Evolutionary conservation across 2,329 filamentous ascomycete species (phyloP), one percentile per base, ranked within the genome.

Genomic region (Zelopaecilomyces penicillatus): DNA sequence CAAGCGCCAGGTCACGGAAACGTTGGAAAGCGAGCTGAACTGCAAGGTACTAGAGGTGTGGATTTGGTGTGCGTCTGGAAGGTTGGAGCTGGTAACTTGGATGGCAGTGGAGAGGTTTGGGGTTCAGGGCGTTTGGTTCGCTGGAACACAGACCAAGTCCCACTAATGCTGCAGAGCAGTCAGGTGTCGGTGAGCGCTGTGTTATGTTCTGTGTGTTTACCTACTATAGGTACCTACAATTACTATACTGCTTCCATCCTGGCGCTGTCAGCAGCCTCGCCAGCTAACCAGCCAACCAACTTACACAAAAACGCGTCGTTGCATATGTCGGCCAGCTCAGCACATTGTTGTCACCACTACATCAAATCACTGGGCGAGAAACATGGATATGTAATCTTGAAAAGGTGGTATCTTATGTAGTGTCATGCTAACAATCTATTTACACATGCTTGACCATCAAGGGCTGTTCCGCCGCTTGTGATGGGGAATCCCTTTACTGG

Each of bases 161-260:
- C 44, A 39, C 45, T 42, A 47, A 44, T 42, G 19, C 19, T 19
- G 19, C 45, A 47, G 44, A 39, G 44, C 34, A 42, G 42, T 39
- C 44, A 46, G 44, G 44, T 47, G 45, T 47, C 45, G 45, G 45
- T 47, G 45, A 47, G 38, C 40, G 36, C 33, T 46, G 44, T 39
- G 43, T 12, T 41, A 3, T 19, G 43, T n/a, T 34, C 44, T 42
- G 44, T 46, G 35, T 46, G 39, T 46, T 46, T 42, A 43, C 19
- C 19, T 19, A 19, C 2, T 19, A 19, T 19, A 19, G 19, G 19
- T 19, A 19, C 19, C 19, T 19, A 19, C 19, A 19, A 19, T 19
- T 19, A 19, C 19, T 19, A 3, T 2, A 19, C 19, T 19, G 19
- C 19, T 19, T 19, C 19, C 19, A 19, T 19, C 19, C 19, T 19